These are phyloP conservation scores for Endothia cerciana DNA, from an alignment of 2,329 filamentous ascomycete genomes.

Conservation along the genomic window DNA sequence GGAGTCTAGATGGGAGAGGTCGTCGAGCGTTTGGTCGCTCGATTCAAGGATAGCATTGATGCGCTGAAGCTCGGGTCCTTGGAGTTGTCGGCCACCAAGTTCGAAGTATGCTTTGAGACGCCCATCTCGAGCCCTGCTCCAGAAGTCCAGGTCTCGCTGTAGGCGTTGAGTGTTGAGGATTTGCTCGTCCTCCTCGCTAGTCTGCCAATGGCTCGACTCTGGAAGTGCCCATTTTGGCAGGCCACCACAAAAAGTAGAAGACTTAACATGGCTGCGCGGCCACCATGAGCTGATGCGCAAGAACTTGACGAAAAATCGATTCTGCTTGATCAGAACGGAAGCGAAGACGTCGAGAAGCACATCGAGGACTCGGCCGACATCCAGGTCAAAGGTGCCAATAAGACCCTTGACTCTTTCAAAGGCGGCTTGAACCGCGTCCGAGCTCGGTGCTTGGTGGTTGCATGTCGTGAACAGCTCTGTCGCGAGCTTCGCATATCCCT, in stretches of 20 bases:
- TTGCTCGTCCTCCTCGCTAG: conserved; percentile 70
- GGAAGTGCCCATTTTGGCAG: conserved; percentile 88
- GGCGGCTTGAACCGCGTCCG: conserved; percentile 78
- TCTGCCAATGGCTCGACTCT: conserved; percentile 64
- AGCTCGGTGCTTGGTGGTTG: conserved; percentile 71
- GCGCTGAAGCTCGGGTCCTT: conserved; percentile 59
- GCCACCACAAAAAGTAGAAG: conserved; percentile 58
- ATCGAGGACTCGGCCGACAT: conserved; percentile 92
- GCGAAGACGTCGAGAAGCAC: conserved; percentile 95
- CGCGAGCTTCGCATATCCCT: conserved; percentile 94
- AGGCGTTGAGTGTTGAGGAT: conserved; percentile 60
- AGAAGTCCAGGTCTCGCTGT: conserved; percentile 75
- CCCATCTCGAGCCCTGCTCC: conserved; percentile 74
- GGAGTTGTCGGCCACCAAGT: conserved; percentile 72
- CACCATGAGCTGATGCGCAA: conserved; percentile 95
- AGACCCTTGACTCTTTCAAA: conserved; percentile 93
- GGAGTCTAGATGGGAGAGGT: conserved; percentile 55
- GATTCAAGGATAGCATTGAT: conserved; percentile 47
- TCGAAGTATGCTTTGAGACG: conserved; percentile 89
- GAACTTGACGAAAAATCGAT: conserved; percentile 92
- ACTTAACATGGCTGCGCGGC: conserved; percentile 67
- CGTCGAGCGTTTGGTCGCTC: conserved; percentile 40
- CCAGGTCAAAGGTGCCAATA: conserved; percentile 95
- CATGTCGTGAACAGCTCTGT: conserved; percentile 94
- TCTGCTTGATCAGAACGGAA: conserved; percentile 88